Conservation (phyloP, 139 green algal genomes). For the Chlamydomonas asymmetrica region DNA sequence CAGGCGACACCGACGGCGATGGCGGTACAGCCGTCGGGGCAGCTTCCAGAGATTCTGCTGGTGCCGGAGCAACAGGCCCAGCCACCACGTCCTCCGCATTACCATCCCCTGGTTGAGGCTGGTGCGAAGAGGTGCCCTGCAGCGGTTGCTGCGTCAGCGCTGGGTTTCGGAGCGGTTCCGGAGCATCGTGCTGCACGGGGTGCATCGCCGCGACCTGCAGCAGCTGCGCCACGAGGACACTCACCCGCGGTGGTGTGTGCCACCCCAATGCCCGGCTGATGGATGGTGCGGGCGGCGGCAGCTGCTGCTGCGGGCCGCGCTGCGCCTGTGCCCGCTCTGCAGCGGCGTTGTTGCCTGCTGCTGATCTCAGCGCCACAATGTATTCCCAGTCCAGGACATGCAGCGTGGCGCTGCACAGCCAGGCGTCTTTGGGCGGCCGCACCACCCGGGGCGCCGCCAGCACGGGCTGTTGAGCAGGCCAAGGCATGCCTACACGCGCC, state of each 20-base stretch:
- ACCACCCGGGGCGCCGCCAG: constrained; percentile 43
- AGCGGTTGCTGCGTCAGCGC: too few relatives aligned
- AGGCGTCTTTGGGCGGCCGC: constrained; percentile 47
- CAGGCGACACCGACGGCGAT: too few relatives aligned
- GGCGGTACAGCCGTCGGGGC: too few relatives aligned
- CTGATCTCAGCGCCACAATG: not conserved
- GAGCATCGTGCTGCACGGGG: not conserved
- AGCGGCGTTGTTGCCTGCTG: not conserved
- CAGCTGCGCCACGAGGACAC: constrained; percentile 63
- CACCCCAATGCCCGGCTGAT: constrained; percentile 56
- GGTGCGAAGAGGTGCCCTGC: too few relatives aligned
- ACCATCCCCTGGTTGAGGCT: too few relatives aligned
- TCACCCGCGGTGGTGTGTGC: constrained; percentile 32
- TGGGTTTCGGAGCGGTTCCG: too few relatives aligned
- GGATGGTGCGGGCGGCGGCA: not conserved
- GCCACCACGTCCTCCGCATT: too few relatives aligned
- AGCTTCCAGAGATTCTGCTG: too few relatives aligned
- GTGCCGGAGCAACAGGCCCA: too few relatives aligned
- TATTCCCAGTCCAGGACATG: constrained; percentile 37
- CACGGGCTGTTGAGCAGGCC: constrained; percentile 21
- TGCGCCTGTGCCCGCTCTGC: not conserved
- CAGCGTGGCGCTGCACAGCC: constrained; percentile 56
- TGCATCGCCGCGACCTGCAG: constrained; percentile 60
- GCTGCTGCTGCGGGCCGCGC: not conserved
- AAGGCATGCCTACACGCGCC: constrained; percentile 33